phyloP scores from a whole-genome alignment of 148 eudicot genomes.

The Drosera capensis region DNA sequence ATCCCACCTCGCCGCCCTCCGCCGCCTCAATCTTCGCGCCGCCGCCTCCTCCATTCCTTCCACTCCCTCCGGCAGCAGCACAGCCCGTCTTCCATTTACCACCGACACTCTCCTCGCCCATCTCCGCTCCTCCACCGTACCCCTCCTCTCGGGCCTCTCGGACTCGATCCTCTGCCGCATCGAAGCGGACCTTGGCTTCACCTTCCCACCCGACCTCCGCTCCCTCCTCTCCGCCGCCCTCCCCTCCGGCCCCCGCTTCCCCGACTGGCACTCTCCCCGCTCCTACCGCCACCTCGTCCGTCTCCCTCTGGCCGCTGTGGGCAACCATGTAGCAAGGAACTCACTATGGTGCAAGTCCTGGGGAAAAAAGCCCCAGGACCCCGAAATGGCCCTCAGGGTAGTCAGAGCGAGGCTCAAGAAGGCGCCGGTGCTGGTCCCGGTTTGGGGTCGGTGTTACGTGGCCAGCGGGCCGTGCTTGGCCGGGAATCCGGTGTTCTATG shows the following conservation, averaged over 20 bases:
- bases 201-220: slow-evolving; percentile 72
- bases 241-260: slow-evolving; percentile 80
- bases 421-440: slow-evolving; percentile 70
- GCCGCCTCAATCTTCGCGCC: slow-evolving; percentile 89
- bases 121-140: slow-evolving; percentile 33
- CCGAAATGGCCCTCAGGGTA: slow-evolving; percentile 48
- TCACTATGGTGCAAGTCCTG: slow-evolving; percentile 62
- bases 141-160: slow-evolving; percentile 55
- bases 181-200: slow-evolving; percentile 81
- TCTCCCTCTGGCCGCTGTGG: slow-evolving; percentile 66
- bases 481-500: slow-evolving; percentile 71
- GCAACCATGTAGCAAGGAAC: slow-evolving; percentile 59
- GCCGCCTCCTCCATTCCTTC: slow-evolving; percentile 21
- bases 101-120: slow-evolving; percentile 49
- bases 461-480: slow-evolving; percentile 73
- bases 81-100: slow-evolving; percentile 46
- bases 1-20: slow-evolving; percentile 76
- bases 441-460: slow-evolving; percentile 71
- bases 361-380: slow-evolving; percentile 60
- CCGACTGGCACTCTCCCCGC: slow-evolving; percentile 68
- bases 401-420: slow-evolving; percentile 50
- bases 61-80: slow-evolving; percentile 23
- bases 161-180: slow-evolving; percentile 58
- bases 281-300: slow-evolving; percentile 31
- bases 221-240: slow-evolving; percentile 64